phyloP scores from a whole-genome alignment of 345 rosid genomes.

The Heritiera littoralis region DNA sequence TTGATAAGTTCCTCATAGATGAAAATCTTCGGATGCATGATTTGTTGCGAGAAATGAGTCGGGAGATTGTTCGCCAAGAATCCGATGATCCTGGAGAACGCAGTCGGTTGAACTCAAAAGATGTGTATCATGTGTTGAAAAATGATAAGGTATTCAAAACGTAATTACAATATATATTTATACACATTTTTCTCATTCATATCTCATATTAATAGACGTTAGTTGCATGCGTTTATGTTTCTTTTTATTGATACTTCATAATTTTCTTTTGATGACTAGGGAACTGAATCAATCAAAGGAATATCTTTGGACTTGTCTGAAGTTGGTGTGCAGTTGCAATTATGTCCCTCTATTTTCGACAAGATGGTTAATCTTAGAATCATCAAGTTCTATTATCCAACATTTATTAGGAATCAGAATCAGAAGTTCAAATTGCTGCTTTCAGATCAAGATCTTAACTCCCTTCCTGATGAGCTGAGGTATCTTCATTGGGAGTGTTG shows the following conservation, averaged over 20 bases:
- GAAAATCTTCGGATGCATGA: slow-evolving; percentile 37
- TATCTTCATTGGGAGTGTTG: slow-evolving; percentile 38
- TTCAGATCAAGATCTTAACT: slow-evolving; percentile 22
- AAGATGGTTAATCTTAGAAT: slow-evolving; percentile 37
- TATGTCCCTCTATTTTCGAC: slow-evolving; percentile 27
- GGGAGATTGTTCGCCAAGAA: slow-evolving; percentile 31
- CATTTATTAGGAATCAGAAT: not conserved
- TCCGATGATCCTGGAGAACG: slow-evolving; percentile 23
- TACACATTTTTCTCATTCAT: not conserved
- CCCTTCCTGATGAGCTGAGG: slow-evolving; percentile 32
- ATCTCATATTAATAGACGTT: not conserved
- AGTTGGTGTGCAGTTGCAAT: slow-evolving; percentile 12
- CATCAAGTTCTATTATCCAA: slow-evolving; percentile 30
- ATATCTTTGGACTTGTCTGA: slow-evolving; percentile 29
- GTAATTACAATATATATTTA: too few species aligned
- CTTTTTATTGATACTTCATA: too few species aligned
- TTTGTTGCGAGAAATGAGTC: slow-evolving; percentile 41
- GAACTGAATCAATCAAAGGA: slow-evolving; percentile 30
- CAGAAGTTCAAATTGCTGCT: not conserved
- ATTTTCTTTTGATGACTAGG: slow-evolving; percentile 22
- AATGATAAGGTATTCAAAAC: slow-evolving; percentile 17
- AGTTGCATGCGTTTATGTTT: not conserved
- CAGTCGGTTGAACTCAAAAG: not conserved
- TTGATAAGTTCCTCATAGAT: slow-evolving; percentile 37
- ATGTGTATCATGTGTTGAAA: slow-evolving; percentile 24